phyloP scores from a whole-genome alignment of 768 basidiomycete species.

The Udeniomyces megalosporus region DNA sequence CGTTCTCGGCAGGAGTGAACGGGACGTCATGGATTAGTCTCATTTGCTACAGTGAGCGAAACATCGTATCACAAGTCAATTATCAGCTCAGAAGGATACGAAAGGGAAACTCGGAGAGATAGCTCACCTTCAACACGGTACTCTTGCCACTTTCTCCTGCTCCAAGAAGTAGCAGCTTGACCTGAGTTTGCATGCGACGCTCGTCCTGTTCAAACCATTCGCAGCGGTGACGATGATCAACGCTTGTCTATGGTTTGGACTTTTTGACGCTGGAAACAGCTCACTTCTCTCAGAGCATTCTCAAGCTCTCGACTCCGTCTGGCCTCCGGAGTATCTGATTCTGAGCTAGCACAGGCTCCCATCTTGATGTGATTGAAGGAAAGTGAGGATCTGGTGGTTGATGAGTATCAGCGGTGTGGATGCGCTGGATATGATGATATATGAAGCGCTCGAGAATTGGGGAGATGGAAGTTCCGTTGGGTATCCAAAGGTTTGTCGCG shows the following conservation, averaged over 20 bases:
- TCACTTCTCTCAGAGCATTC: slow-evolving; percentile 40
- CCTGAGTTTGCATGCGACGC: slow-evolving; percentile 41
- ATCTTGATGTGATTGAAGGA: no score
- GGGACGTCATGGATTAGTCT: slow-evolving; percentile 77
- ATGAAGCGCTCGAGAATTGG: no score
- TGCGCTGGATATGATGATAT: no score
- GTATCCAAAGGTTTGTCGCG: no score
- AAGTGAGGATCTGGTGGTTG: no score
- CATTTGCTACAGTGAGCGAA: slow-evolving; percentile 68
- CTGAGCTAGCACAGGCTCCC: slow-evolving; percentile 66
- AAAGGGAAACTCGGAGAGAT: not conserved
- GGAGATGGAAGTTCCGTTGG: no score
- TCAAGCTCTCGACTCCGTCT: slow-evolving; percentile 43
- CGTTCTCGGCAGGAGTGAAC: slow-evolving; percentile 65
- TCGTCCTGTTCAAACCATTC: slow-evolving; percentile 41
- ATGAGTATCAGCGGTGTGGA: no score
- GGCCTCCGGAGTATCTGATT: slow-evolving; percentile 48
- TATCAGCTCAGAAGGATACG: not conserved
- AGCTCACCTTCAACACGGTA: slow-evolving; percentile 62
- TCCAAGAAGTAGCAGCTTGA: slow-evolving; percentile 70
- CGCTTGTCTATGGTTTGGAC: not conserved
- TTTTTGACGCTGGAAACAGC: slow-evolving; percentile 9
- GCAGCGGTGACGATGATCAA: slow-evolving; percentile 3
- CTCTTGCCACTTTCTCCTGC: slow-evolving; percentile 91
- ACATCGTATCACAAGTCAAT: not conserved